These are phyloP conservation scores for Gautieria morchelliformis DNA, from an alignment of 768 basidiomycete species.

Conservation along the genomic window DNA sequence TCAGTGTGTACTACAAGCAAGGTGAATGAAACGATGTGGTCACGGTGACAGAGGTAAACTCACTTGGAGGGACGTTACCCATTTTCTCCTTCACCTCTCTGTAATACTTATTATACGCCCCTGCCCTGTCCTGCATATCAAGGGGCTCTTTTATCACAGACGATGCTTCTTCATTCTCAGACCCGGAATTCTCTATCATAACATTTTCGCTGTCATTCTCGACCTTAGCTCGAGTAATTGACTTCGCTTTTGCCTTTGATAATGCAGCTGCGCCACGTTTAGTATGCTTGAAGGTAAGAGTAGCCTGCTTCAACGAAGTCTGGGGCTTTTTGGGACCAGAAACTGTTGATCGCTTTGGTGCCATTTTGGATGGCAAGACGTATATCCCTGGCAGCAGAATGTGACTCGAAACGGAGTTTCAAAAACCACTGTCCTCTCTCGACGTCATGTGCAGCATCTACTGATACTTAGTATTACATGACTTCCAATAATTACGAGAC, in stretches of 20 bases:
- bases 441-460: no score
- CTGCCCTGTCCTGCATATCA: slow-evolving; percentile 38
- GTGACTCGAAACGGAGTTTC: background rate
- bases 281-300: slow-evolving; percentile 33
- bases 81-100: slow-evolving; percentile 40
- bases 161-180: slow-evolving; percentile 14
- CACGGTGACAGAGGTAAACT: slow-evolving; percentile 21
- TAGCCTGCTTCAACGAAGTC: slow-evolving; percentile 28
- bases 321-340: background rate
- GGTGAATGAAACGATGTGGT: background rate
- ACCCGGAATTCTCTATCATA: background rate
- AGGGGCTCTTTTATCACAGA: slow-evolving; percentile 18
- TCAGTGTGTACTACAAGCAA: slow-evolving; percentile 51
- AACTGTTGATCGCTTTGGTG: background rate
- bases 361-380: background rate
- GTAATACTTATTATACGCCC: slow-evolving; percentile 43
- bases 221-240: background rate
- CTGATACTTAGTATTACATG: no score
- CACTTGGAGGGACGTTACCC: slow-evolving; percentile 51
- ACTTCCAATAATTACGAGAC: no score
- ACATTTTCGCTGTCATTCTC: background rate
- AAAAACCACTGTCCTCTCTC: background rate
- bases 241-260: background rate
- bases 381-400: background rate
- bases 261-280: slow-evolving; percentile 32